phyloP scores from a whole-genome alignment of 78 protist genomes.

The Neovahlkampfia damariscottae region DNA sequence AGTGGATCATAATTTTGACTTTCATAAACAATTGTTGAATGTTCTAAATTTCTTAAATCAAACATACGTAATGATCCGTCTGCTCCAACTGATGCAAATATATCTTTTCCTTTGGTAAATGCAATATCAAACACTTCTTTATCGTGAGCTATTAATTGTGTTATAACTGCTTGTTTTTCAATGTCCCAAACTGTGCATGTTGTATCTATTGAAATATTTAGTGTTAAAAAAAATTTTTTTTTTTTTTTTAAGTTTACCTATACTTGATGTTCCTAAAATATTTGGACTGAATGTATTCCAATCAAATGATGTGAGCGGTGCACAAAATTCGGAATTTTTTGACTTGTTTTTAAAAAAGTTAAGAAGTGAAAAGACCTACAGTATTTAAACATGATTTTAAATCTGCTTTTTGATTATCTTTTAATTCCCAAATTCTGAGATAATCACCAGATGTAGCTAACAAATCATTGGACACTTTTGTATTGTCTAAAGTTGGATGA shows the following conservation, averaged over 20 bases:
- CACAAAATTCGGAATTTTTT: conserved; percentile 80
- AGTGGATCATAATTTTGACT: conserved; percentile 60
- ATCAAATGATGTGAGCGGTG: conserved; percentile 96
- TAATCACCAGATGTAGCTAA: conserved; percentile 88
- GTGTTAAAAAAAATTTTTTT: too few relatives aligned
- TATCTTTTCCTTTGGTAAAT: conserved; percentile 45
- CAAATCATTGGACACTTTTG: conserved; percentile 45
- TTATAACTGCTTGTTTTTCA: conserved; percentile 53
- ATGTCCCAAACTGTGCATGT: conserved; percentile 94
- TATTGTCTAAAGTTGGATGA: conserved; percentile 50
- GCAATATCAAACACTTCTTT: conserved; percentile 95
- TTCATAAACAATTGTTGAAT: conserved; percentile 93
- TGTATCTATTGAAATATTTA: too few relatives aligned
- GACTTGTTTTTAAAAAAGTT: conserved; percentile 28
- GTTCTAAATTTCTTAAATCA: conserved; percentile 86
- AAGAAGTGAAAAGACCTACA: not conserved
- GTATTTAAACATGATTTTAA: too few relatives aligned
- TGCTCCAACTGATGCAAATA: conserved; percentile 82
- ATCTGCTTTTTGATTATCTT: not conserved
- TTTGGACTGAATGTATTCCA: conserved; percentile 85
- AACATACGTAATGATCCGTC: conserved; percentile 96
- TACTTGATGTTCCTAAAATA: conserved; percentile 76
- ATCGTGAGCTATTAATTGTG: conserved; percentile 98
- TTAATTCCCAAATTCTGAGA: conserved; percentile 76
- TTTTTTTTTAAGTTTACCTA: too few relatives aligned